Evolutionary conservation across 2,329 filamentous ascomycete species (phyloP), one percentile per base, ranked within the genome.

Genomic region (Didymella exigua): DNA sequence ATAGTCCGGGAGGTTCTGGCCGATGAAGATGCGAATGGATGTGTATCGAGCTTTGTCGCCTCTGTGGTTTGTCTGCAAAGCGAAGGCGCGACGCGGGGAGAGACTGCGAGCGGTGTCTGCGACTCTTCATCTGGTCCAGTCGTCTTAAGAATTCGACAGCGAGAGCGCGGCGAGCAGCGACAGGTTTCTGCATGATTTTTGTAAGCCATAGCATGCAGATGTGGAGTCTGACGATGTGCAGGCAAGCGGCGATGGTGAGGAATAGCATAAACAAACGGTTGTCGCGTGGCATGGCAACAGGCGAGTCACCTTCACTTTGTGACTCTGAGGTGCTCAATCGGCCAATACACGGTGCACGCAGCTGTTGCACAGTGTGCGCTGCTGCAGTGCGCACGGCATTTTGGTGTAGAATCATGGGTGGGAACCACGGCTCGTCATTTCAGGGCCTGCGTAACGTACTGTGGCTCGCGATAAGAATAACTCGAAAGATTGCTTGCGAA

Each of bases 91-190:
- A 24, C 9, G 34, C 9, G 18, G 33, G 14, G 9, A 26, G 34
- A 6, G 41, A 36, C 2, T 14, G 30, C 18, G 52, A 29, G 26
- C 34, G 41, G 13, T 30, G 41, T 21, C 29, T 42, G 13, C 41
- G 31, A n/a, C 10, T 26, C 16, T 55, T 47, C n/a, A 38, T 42
- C 30, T 56, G 53, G 13, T 56, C 52, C 11, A 49, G 49, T 16
- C 54, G 50, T 23, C 50, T 56, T 21, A 64, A 45, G 9, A 59
- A 16, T 50, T 60, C 60, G 46, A 54, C 59, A n/a, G 50, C 56
- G 41, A 59, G 37, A 14, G 56, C 42, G 34, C 43, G 59, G 30
- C 49, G 48, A 46, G 56, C 53, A 16, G 57, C 11, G n/a, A 46
- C 56, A 14, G 54, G 53, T 26, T 38, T 50, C 18, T 59, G 61